A percentile compares a stretch with the other conserved stretches of the same genome.
phyloP scores from a whole-genome alignment of 257 asterid species.

The Capsicum pubescens region DNA sequence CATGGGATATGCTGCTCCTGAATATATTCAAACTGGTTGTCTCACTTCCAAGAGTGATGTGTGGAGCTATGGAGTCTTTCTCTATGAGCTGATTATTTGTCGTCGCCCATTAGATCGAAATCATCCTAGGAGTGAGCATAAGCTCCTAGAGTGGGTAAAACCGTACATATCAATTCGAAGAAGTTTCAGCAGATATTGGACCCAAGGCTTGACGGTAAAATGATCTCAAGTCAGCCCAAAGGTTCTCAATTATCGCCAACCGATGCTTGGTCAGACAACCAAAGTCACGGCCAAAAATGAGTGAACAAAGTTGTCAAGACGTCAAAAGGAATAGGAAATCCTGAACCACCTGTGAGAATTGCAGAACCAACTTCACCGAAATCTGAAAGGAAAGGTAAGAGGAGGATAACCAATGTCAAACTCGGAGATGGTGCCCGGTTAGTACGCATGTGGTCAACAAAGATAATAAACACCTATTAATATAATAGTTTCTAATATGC shows the following conservation, averaged over 20 bases:
- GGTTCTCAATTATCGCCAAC: conserved; percentile 81
- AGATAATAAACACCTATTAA: conserved; percentile 28
- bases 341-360: conserved; percentile 55
- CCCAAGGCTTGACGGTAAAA: conserved; percentile 71
- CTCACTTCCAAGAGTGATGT: conserved; percentile 90
- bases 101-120: conserved; percentile 84
- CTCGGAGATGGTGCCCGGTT: conserved; percentile 62
- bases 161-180: conserved; percentile 75
- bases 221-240: conserved; percentile 77
- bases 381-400: conserved; percentile 49
- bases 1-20: conserved; percentile 95
- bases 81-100: conserved; percentile 89
- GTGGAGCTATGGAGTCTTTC: conserved; percentile 95
- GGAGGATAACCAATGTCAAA: conserved; percentile 54
- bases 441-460: conserved; percentile 58
- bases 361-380: conserved; percentile 39
- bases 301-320: conserved; percentile 62
- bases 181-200: conserved; percentile 81
- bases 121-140: conserved; percentile 85
- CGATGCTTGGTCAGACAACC: conserved; percentile 79
- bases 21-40: conserved; percentile 88
- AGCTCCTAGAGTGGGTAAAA: conserved; percentile 81
- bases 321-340: conserved; percentile 50
- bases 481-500: neutral
- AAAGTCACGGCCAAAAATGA: conserved; percentile 87